A percentile compares a stretch with the other conserved stretches of the same genome.
These are phyloP conservation scores for Boletus subcaerulescens DNA, from an alignment of 768 basidiomycete genomes.

Conservation along the genomic window DNA sequence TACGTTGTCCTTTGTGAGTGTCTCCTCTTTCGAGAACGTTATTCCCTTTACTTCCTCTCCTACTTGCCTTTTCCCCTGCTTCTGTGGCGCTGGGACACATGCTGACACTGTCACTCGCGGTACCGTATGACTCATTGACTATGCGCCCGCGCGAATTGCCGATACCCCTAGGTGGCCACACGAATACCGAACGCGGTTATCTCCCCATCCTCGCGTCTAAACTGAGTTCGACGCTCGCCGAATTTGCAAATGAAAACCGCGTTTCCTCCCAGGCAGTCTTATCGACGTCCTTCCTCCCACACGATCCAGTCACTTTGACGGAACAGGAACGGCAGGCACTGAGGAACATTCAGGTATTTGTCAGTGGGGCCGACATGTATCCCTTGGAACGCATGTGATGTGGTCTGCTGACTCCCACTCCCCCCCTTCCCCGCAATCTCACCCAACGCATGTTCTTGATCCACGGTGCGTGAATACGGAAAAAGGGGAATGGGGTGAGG, in stretches of 20 bases:
- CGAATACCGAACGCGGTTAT: slow-evolving; percentile 94
- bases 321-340: slow-evolving; percentile 30
- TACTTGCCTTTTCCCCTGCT: not conserved
- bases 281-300: slow-evolving; percentile 29
- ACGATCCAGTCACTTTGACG: slow-evolving; percentile 25
- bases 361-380: slow-evolving; percentile 73
- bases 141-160: slow-evolving; percentile 14
- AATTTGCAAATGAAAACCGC: slow-evolving; percentile 25
- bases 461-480: slow-evolving; percentile 2
- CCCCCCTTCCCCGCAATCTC: not conserved
- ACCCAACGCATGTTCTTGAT: not conserved
- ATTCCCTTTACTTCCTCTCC: not conserved
- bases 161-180: slow-evolving; percentile 69
- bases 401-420: not conserved
- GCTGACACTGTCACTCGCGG: slow-evolving; percentile 12
- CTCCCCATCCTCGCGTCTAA: slow-evolving; percentile 70
- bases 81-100: slow-evolving; percentile 12
- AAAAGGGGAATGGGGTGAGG: not conserved
- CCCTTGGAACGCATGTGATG: slow-evolving; percentile 65
- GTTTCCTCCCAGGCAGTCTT: not conserved
- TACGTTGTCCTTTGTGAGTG: slow-evolving; percentile 82
- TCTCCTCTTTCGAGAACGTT: not conserved
- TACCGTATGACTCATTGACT: slow-evolving; percentile 9
- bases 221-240: slow-evolving; percentile 51
- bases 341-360: slow-evolving; percentile 51